These are phyloP conservation scores for Peronospora destructor DNA, from an alignment of 352 stramenopile species.

Conservation along the genomic window DNA sequence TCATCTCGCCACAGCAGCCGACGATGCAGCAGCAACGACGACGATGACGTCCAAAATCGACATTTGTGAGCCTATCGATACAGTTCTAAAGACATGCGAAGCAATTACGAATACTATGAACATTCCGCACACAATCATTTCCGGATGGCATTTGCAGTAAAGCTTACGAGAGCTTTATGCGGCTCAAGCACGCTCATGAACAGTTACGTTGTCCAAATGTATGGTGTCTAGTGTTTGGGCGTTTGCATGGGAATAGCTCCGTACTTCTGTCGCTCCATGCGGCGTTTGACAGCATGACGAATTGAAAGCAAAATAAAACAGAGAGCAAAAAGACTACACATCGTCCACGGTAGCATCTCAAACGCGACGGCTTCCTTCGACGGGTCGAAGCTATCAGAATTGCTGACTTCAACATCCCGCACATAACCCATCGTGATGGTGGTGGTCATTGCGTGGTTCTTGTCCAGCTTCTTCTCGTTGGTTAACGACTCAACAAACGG, in stretches of 20 bases:
- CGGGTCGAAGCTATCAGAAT: conserved; percentile 3
- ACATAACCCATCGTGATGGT: conserved; percentile 3
- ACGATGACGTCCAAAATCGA: too few relatives aligned
- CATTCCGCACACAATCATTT: too few relatives aligned
- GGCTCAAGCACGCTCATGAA: neutral
- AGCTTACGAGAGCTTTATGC: neutral
- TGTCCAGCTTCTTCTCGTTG: neutral
- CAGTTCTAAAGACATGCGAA: too few relatives aligned
- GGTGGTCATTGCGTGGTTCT: conserved; percentile 3
- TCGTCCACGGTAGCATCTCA: conserved; percentile 26
- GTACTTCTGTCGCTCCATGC: conserved; percentile 18
- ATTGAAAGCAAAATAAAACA: conserved; percentile 36
- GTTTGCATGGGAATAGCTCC: conserved; percentile 21
- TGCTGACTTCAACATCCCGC: conserved; percentile 5
- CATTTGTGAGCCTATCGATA: too few relatives aligned
- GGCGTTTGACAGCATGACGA: conserved; percentile 19
- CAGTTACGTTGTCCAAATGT: neutral
- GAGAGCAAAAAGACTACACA: conserved; percentile 38
- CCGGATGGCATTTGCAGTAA: too few relatives aligned
- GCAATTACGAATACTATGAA: too few relatives aligned
- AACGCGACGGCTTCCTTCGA: conserved; percentile 10
- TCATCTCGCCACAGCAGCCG: neutral
- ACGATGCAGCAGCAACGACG: neutral
- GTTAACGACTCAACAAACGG: conserved; percentile 54
- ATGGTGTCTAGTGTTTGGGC: conserved; percentile 12